Conservation (phyloP, 208 protist species). For the Leishmania arabica region DNA sequence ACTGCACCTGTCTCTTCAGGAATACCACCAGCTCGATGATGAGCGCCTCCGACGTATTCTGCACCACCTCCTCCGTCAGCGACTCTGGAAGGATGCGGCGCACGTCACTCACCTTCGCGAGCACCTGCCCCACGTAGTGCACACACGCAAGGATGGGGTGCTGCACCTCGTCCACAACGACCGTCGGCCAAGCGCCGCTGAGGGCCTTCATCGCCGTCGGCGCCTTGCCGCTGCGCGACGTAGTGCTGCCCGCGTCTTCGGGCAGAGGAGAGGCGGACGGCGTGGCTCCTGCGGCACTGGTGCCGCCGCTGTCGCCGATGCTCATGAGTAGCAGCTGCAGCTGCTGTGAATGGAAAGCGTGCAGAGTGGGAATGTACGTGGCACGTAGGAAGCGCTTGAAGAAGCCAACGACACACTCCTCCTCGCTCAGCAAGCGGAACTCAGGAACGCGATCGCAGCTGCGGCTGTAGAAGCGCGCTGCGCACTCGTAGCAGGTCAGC, state of each 20-base stretch:
- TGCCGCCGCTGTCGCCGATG: constrained; percentile 24
- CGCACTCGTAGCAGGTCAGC: constrained; percentile 81
- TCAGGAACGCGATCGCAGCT: constrained; percentile 60
- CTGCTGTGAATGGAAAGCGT: constrained; percentile 74
- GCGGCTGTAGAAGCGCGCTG: constrained; percentile 59
- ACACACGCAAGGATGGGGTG: constrained; percentile 74
- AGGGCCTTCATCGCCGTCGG: constrained; percentile 17
- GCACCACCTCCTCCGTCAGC: constrained; percentile 63
- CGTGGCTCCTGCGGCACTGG: constrained; percentile 1
- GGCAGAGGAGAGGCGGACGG: not conserved
- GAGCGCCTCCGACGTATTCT: constrained; percentile 64
- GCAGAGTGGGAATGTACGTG: constrained; percentile 70
- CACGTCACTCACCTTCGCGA: constrained; percentile 67
- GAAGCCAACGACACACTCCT: constrained; percentile 69
- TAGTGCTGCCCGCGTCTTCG: not conserved
- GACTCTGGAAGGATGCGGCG: constrained; percentile 46
- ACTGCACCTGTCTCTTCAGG: constrained; percentile 70
- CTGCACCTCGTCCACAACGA: constrained; percentile 32
- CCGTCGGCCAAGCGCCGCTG: constrained; percentile 60
- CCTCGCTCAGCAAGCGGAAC: constrained; percentile 33
- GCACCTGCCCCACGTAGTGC: constrained; percentile 75
- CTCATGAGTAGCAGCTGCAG: constrained; percentile 63
- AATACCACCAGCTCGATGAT: constrained; percentile 71
- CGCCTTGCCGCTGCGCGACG: not conserved
- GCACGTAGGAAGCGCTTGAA: constrained; percentile 66